Percentiles rank a stretch among this genome's conserved stretches.
phyloP scores from a whole-genome alignment of 176 grass and related monocot species.

The Bromus sterilis region DNA sequence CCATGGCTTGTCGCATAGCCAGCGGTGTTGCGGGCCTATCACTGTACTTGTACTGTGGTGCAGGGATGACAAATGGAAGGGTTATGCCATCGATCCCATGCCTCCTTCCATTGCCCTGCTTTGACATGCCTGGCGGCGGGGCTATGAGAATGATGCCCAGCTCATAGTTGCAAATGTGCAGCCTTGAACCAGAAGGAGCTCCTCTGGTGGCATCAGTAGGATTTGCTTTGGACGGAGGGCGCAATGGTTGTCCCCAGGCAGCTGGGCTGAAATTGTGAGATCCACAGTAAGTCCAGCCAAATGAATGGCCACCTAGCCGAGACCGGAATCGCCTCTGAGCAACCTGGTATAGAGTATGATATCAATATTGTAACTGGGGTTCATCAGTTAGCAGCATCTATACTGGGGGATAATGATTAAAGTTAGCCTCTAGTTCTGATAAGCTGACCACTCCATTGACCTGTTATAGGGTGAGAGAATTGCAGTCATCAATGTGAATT shows the following conservation, averaged over 20 bases:
- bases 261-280: slow-evolving; percentile 97
- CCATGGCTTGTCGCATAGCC: slow-evolving; percentile 68
- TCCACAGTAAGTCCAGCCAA: slow-evolving; percentile 85
- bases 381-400: background rate
- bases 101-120: slow-evolving; percentile 18
- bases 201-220: slow-evolving; percentile 7
- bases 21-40: slow-evolving; percentile 61
- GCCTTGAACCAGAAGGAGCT: slow-evolving; percentile 23
- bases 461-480: background rate
- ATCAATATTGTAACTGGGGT: background rate
- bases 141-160: slow-evolving; percentile 61
- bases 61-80: slow-evolving; percentile 69
- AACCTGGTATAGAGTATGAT: slow-evolving; percentile 38
- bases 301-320: slow-evolving; percentile 29
- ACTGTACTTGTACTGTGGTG: slow-evolving; percentile 45
- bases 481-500: background rate
- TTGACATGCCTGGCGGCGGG: slow-evolving; percentile 27
- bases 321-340: slow-evolving; percentile 59
- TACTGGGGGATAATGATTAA: background rate
- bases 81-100: slow-evolving; percentile 31
- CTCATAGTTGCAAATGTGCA: slow-evolving; percentile 92
- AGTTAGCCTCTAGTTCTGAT: background rate
- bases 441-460: background rate
- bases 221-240: slow-evolving; percentile 41
- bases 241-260: slow-evolving; percentile 61